Conservation (phyloP, 2,329 filamentous ascomycete species). For the Phoma sp. region DNA sequence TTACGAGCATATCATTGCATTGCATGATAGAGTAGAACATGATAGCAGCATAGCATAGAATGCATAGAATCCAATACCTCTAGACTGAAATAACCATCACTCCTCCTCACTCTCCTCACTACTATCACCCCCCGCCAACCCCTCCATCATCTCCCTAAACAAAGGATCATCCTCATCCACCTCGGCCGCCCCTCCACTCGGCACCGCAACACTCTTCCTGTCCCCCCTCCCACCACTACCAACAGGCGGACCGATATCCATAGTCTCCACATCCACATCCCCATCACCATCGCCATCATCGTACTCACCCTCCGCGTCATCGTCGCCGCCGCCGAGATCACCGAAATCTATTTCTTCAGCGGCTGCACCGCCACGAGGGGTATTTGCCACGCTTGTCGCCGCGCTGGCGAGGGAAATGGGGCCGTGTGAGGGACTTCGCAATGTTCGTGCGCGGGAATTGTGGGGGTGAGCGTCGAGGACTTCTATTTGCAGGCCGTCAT, state of each 20-base stretch:
- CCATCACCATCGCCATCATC: no score
- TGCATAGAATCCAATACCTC: no score
- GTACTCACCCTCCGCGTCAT: slow-evolving; percentile 33
- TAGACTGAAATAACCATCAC: no score
- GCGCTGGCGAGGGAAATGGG: slow-evolving; percentile 55
- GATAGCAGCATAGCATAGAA: not conserved
- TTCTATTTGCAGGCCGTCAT: slow-evolving; percentile 43
- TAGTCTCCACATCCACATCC: slow-evolving; percentile 42
- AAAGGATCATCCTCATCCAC: slow-evolving; percentile 51
- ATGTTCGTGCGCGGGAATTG: slow-evolving; percentile 18
- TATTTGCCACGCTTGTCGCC: slow-evolving; percentile 44
- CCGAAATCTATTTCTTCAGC: slow-evolving; percentile 48
- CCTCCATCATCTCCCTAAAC: slow-evolving; percentile 55
- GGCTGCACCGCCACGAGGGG: slow-evolving; percentile 26
- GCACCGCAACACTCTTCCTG: slow-evolving; percentile 4
- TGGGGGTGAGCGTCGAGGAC: slow-evolving; percentile 36
- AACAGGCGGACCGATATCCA: slow-evolving; percentile 46
- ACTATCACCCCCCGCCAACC: slow-evolving; percentile 46
- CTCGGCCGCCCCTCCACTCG: slow-evolving; percentile 20
- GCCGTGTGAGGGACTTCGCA: slow-evolving; percentile 43
- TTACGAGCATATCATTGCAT: not conserved
- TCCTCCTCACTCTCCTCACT: slow-evolving; percentile 52
- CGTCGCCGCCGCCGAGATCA: slow-evolving; percentile 37
- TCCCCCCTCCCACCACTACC: no score
- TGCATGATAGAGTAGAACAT: not conserved